Conservation (phyloP, 2,329 filamentous ascomycete genomes). For the Diplocarpon rosae region DNA sequence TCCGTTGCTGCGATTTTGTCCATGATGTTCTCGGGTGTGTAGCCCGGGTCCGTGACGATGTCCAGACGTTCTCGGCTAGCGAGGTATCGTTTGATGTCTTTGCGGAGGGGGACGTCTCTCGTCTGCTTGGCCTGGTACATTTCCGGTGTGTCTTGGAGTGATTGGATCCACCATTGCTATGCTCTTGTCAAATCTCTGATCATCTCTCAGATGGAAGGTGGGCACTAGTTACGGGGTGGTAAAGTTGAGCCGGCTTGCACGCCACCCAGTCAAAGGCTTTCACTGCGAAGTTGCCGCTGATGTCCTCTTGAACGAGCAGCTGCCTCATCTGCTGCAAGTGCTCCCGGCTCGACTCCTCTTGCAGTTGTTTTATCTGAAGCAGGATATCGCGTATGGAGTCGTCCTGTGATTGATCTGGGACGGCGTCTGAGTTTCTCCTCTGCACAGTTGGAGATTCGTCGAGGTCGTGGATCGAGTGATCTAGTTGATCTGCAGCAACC, state of each 20-base stretch:
- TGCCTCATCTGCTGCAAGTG: conserved; percentile 10
- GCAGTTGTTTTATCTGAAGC: conserved; percentile 10
- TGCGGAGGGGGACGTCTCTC: conserved; percentile 6
- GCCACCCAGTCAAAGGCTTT: conserved; percentile 12
- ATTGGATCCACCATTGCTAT: conserved; percentile 11
- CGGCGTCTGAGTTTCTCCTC: neutral
- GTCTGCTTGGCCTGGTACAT: conserved; percentile 9
- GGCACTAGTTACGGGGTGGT: conserved; percentile 4
- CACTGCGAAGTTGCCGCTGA: conserved; percentile 1
- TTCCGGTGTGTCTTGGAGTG: conserved; percentile 8
- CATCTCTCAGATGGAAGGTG: too few relatives aligned
- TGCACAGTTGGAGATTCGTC: neutral
- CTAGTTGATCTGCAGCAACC: conserved; percentile 4
- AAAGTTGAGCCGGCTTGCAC: conserved; percentile 8
- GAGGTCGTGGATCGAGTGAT: conserved; percentile 6
- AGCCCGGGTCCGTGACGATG: neutral
- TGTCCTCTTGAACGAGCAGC: conserved; percentile 6
- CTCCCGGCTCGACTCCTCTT: conserved; percentile 8
- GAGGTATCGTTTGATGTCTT: conserved; percentile 6
- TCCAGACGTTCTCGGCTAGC: neutral
- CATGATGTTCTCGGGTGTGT: conserved; percentile 6
- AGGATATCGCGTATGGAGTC: conserved; percentile 9
- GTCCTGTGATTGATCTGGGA: conserved; percentile 1
- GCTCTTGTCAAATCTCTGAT: neutral
- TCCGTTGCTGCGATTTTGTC: conserved; percentile 3